Evolutionary conservation across 768 basidiomycete genomes (phyloP).

Genomic region (Pisolithus tinctorius): DNA sequence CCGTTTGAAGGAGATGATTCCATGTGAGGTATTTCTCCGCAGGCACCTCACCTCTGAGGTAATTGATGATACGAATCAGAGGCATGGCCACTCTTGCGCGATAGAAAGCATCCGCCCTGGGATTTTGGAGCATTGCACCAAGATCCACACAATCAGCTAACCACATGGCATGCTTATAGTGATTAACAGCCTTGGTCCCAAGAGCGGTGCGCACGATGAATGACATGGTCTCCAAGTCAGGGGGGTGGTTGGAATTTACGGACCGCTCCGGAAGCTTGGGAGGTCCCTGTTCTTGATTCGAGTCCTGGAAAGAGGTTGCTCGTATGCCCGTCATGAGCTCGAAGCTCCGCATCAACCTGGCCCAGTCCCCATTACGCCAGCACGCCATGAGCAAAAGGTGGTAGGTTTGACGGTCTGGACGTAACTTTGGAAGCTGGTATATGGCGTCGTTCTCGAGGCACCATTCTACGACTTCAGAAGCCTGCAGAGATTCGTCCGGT

Average conservation of each 20-base stretch:
- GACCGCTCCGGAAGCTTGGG: slow-evolving; percentile 39
- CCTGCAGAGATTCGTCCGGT: slow-evolving; percentile 35
- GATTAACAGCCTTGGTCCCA: slow-evolving; percentile 39
- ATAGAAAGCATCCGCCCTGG: slow-evolving; percentile 29
- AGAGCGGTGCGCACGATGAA: slow-evolving; percentile 54
- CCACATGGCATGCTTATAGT: slow-evolving; percentile 56
- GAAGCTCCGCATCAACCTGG: slow-evolving; percentile 46
- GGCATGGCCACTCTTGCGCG: slow-evolving; percentile 43
- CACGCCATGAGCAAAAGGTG: slow-evolving; percentile 59
- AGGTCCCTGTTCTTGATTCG: slow-evolving; percentile 34
- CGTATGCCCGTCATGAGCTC: slow-evolving; percentile 70
- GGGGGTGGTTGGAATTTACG: slow-evolving; percentile 38
- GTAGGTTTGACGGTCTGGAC: slow-evolving; percentile 38
- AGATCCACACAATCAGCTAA: slow-evolving; percentile 46
- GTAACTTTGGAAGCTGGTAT: slow-evolving; percentile 36
- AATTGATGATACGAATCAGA: slow-evolving; percentile 35
- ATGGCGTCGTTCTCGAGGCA: slow-evolving; percentile 52
- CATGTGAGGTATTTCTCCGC: not conserved
- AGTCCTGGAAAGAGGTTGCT: slow-evolving; percentile 37
- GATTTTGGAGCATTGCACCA: slow-evolving; percentile 26
- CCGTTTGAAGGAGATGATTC: not conserved
- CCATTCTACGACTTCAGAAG: slow-evolving; percentile 60
- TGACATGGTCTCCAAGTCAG: slow-evolving; percentile 50
- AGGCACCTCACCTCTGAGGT: slow-evolving; percentile 15
- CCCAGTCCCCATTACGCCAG: slow-evolving; percentile 61